Evolutionary conservation across 257 asterid genomes (phyloP).

Genomic region (Jaltomata sinuosa): DNA sequence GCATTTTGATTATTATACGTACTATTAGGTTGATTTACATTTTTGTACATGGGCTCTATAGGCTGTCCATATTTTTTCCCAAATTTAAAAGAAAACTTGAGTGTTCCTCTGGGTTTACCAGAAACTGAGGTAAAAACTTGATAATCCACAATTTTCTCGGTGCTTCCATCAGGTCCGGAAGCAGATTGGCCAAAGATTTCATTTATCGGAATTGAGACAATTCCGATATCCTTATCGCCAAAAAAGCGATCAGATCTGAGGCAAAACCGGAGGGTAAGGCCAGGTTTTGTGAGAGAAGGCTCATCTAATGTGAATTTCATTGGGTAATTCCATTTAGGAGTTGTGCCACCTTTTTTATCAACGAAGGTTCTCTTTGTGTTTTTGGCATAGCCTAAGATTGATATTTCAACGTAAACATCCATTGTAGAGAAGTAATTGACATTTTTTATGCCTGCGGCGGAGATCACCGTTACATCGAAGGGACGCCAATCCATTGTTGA

Average conservation of each 20-base stretch:
- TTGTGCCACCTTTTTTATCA: slow-evolving; percentile 38
- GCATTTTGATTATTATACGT: not conserved
- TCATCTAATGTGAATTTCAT: slow-evolving; percentile 29
- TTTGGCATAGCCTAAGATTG: slow-evolving; percentile 38
- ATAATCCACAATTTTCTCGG: not conserved
- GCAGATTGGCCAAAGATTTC: not conserved
- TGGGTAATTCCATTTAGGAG: slow-evolving; percentile 45
- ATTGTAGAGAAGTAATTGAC: slow-evolving; percentile 35
- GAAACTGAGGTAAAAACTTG: not conserved
- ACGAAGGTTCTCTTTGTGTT: slow-evolving; percentile 28
- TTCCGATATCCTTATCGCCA: not conserved
- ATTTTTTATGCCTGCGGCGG: slow-evolving; percentile 43
- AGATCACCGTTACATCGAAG: slow-evolving; percentile 28
- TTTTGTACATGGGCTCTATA: not conserved
- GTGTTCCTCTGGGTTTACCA: not conserved
- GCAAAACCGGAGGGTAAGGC: not conserved
- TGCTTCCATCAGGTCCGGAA: not conserved
- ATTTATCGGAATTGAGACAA: not conserved
- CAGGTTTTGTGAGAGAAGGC: not conserved
- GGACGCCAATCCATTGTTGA: slow-evolving; percentile 43
- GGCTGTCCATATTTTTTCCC: slow-evolving; percentile 3
- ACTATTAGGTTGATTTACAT: not conserved
- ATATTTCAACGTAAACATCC: slow-evolving; percentile 44
- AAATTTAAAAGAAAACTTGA: not conserved
- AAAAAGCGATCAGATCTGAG: not conserved